Evolutionary conservation across 1,139 yeast genomes (phyloP).

Genomic region (Saccharomyces hybrid): DNA sequence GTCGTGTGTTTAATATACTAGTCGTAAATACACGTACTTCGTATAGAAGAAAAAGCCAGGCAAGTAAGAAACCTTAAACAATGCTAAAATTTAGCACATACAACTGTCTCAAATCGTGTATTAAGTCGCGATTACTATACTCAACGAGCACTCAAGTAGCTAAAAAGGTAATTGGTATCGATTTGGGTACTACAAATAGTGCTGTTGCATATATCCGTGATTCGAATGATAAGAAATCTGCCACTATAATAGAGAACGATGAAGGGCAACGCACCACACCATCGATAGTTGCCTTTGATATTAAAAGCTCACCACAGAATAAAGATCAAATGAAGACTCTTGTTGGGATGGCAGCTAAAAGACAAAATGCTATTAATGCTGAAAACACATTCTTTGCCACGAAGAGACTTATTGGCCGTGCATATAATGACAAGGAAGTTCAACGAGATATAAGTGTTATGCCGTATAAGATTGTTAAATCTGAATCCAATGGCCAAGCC

Average conservation of each 20-base stretch:
- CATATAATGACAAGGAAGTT: constrained; percentile 55
- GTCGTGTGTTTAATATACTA: background rate
- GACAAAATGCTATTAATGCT: constrained; percentile 61
- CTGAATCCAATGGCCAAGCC: constrained; percentile 51
- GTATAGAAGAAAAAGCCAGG: background rate
- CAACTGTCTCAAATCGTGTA: background rate
- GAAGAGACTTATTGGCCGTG: constrained; percentile 64
- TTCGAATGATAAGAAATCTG: constrained; percentile 41
- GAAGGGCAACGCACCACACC: constrained; percentile 70
- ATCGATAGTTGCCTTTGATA: constrained; percentile 55
- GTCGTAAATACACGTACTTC: background rate
- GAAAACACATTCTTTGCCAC: constrained; percentile 68
- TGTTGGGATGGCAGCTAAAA: constrained; percentile 58
- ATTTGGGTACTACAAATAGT: constrained; percentile 73
- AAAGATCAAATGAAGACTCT: constrained; percentile 35
- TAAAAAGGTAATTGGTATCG: constrained; percentile 57
- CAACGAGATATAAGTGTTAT: constrained; percentile 49
- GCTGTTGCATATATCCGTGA: constrained; percentile 52
- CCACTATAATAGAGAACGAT: constrained; percentile 52
- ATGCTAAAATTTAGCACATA: background rate
- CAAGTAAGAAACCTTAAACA: background rate
- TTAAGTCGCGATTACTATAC: background rate
- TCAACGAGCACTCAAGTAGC: background rate
- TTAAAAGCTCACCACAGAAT: background rate
- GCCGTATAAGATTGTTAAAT: constrained; percentile 49